Conservation (phyloP, 2,329 filamentous ascomycete genomes). For the Dactylella cylindrospora region DNA sequence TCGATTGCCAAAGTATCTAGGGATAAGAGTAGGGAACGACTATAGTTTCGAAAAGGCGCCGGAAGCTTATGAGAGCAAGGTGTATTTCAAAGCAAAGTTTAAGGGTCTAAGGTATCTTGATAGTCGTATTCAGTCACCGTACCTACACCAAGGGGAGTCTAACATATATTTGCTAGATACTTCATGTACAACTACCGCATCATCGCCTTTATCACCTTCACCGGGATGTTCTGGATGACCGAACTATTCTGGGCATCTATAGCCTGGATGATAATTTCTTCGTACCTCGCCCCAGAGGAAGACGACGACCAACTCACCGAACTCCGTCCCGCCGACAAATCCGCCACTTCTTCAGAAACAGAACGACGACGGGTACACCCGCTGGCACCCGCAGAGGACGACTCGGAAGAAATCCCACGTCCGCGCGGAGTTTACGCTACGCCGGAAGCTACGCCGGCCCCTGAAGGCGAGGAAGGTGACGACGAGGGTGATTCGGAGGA, state of each 20-base stretch:
- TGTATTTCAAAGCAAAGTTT: conserved; percentile 46
- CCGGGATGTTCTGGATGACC: conserved; percentile 71
- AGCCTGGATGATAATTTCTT: conserved; percentile 64
- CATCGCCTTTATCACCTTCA: conserved; percentile 68
- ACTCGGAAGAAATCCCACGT: conserved; percentile 43
- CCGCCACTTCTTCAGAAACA: conserved; percentile 8
- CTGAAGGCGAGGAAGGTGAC: conserved; percentile 31
- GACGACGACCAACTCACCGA: conserved; percentile 1
- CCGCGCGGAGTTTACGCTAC: conserved; percentile 39
- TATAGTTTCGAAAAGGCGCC: conserved; percentile 31
- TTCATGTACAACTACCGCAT: conserved; percentile 86
- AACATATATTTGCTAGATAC: conserved; percentile 58
- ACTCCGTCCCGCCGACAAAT: conserved; percentile 1
- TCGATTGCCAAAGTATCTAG: conserved; percentile 19
- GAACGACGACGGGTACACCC: conserved; percentile 24
- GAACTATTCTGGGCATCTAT: conserved; percentile 69
- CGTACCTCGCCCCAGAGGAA: conserved; percentile 45
- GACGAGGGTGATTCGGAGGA: conserved; percentile 34
- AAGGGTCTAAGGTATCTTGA: conserved; percentile 56
- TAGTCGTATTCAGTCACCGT: conserved; percentile 3
- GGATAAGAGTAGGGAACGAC: conserved; percentile 15
- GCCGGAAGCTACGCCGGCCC: conserved; percentile 35
- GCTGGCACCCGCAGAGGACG: conserved; percentile 35
- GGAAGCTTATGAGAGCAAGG: conserved; percentile 42
- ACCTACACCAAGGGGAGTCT: conserved; percentile 8